Evolutionary conservation across 345 rosid species (phyloP).

Genomic region (Citrus sp.): DNA sequence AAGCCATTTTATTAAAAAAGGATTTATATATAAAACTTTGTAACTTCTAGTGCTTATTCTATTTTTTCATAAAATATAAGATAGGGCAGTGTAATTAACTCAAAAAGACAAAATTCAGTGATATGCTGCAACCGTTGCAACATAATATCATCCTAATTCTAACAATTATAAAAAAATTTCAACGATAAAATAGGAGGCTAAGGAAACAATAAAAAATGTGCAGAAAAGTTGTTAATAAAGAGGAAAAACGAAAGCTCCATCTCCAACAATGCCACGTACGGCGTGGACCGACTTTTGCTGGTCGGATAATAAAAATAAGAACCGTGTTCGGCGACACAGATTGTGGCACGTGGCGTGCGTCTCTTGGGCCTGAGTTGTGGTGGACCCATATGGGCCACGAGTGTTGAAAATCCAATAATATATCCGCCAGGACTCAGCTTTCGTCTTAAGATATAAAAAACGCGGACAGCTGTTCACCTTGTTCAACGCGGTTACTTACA

Average conservation of each 20-base stretch:
- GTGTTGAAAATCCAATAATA: not conserved
- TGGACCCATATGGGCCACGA: not conserved
- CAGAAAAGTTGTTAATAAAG: no score
- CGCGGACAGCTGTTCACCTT: constrained; percentile 26
- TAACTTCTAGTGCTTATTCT: no score
- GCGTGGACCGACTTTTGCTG: not conserved
- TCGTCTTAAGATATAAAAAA: not conserved
- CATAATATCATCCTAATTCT: no score
- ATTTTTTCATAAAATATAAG: no score
- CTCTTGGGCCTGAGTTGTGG: not conserved
- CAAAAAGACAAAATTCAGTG: no score
- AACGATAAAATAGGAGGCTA: not conserved
- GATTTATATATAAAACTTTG: no score
- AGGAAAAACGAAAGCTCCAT: no score
- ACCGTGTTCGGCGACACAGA: not conserved
- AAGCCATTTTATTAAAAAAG: no score
- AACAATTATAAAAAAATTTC: no score
- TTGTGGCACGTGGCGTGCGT: constrained; percentile 1
- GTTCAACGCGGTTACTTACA: constrained; percentile 17
- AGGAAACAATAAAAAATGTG: not conserved
- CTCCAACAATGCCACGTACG: not conserved
- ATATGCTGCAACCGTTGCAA: no score
- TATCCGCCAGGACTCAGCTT: not conserved
- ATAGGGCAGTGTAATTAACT: no score
- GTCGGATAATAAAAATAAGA: not conserved